A percentile compares a stretch with the other conserved stretches of the same genome.
phyloP scores from a whole-genome alignment of 164 flowering plant genomes.

The Annona squamosa region DNA sequence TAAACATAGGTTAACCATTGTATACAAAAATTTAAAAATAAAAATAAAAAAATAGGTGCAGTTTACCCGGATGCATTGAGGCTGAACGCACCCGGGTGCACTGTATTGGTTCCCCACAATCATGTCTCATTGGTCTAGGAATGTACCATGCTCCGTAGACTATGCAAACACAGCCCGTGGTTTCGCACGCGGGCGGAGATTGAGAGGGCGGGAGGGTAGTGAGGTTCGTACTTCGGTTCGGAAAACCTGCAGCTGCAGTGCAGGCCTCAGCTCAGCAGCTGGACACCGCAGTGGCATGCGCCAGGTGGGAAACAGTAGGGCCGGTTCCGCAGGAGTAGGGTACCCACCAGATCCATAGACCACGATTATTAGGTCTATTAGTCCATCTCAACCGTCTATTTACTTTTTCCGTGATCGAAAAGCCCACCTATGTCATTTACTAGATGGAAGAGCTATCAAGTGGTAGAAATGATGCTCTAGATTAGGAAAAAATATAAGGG shows the following conservation, averaged over 20 bases:
- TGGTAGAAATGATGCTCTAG: too few species aligned
- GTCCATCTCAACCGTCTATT: not conserved
- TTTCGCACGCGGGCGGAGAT: not conserved
- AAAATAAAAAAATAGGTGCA: too few species aligned
- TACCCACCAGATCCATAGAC: not conserved
- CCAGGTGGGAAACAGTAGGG: not conserved
- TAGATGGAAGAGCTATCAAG: not conserved
- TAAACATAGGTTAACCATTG: too few species aligned
- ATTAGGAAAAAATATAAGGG: not conserved
- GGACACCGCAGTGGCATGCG: not conserved
- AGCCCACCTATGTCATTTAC: not conserved
- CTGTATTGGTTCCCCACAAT: too few species aligned
- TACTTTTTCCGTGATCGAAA: not conserved
- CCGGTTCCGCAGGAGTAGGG: not conserved
- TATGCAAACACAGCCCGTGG: not conserved
- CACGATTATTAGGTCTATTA: not conserved
- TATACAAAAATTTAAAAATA: too few species aligned
- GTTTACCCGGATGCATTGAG: too few species aligned
- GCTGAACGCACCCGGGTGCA: too few species aligned
- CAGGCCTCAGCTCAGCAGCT: not conserved
- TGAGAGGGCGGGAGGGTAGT: not conserved
- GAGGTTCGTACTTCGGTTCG: not conserved
- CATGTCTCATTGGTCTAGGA: not conserved
- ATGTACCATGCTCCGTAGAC: not conserved
- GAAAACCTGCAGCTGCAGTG: not conserved